Percentiles rank a stretch among this genome's conserved stretches.
Conservation (phyloP, 306 rosid species). For the Notholithocarpus densiflorus region DNA sequence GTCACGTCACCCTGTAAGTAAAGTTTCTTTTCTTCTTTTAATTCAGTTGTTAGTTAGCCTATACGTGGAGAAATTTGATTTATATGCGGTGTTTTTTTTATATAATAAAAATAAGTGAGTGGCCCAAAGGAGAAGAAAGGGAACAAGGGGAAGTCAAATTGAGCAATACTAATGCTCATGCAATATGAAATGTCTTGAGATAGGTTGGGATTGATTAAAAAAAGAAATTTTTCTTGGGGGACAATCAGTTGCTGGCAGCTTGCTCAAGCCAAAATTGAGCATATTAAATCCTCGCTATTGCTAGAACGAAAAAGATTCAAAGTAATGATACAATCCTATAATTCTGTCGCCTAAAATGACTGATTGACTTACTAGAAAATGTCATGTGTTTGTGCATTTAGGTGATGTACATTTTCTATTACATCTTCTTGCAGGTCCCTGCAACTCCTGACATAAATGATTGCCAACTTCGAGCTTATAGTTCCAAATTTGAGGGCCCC, state of each 20-base stretch:
- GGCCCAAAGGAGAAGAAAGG: no score
- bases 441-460: conserved; percentile 35
- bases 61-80: no score
- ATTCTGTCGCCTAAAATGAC: background rate
- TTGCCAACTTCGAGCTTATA: conserved; percentile 37
- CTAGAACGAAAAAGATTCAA: background rate
- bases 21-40: background rate
- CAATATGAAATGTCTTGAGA: background rate
- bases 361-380: background rate
- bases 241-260: background rate
- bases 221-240: background rate
- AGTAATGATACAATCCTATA: background rate
- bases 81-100: no score
- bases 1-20: conserved; percentile 53
- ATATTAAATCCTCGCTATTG: background rate
- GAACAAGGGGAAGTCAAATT: background rate
- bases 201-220: background rate
- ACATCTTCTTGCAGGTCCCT: conserved; percentile 45
- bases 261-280: background rate
- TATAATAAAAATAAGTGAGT: no score
- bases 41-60: background rate
- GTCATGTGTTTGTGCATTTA: background rate
- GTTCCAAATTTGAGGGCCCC: conserved; percentile 61
- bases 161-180: no score
- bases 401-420: background rate